Evolutionary conservation across 2,329 filamentous ascomycete genomes (phyloP), one percentile per base, ranked within the genome.

Genomic region (Pseudocercospora pini-densiflorae): DNA sequence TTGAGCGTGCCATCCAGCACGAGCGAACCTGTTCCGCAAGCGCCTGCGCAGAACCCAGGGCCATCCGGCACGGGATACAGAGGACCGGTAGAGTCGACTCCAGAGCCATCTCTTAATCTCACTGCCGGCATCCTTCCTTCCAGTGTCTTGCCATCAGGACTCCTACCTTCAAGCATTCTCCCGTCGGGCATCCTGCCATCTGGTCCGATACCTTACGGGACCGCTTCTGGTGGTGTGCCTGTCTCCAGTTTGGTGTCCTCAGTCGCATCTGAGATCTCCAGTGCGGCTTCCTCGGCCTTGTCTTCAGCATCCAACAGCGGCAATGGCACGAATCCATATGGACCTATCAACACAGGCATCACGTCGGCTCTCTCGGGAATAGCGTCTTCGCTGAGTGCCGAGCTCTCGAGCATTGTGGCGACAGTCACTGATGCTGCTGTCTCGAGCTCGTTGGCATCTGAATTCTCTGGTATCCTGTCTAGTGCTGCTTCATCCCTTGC

Each of bases 381-480:
- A 24, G 72, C 73, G 14, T 74, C 74, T 6, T 74, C 75, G 9
- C 63, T 77, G 31, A 72, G 67, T 63, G 71, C 73, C 12, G 69
- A 72, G 21, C 64, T 77, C 3, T 73, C 74, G 8, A 74, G 73
- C 43, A 70, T 76, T 19, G 71, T 70, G 9, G 74, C 74, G 2
- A 76, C 74, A 19, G 74, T 74, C 4, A 76, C 75, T 24, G 71
- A 76, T 61, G 64, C 72, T 47, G 70, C 62, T 6, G 67, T 72
- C 9, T 72, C 75, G 0, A 67, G 65, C 45, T 74, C 73, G 14
- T 51, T 77, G 45, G 71, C 74, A 4, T 74, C 75, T 0, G 70
- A 72, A 29, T 70, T 73, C 60, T 77, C 75, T 5, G 75, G 73
- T 62, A 71, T 77, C 14, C 60, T 76, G 21, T 75, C 75, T 2